Conservation (phyloP, 331 rosid species). For the Arachis monticola region DNA sequence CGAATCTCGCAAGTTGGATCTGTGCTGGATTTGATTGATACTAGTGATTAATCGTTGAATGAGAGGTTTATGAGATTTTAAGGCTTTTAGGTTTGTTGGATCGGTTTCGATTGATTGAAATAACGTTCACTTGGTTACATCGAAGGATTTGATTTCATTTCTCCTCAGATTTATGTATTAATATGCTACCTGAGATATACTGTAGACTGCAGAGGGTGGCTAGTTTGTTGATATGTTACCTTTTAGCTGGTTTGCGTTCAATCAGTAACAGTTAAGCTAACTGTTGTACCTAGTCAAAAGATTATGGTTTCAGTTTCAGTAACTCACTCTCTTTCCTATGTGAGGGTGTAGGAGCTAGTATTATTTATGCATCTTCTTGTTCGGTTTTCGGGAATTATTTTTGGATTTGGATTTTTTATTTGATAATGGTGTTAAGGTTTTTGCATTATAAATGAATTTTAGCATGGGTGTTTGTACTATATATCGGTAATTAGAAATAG, state of each 20-base stretch:
- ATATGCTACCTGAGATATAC: conserved; percentile 2
- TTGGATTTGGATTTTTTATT: neutral
- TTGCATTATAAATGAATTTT: neutral
- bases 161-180: neutral
- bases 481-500: conserved; percentile 4
- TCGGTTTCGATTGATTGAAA: conserved; percentile 11
- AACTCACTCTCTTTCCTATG: neutral
- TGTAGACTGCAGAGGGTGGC: neutral
- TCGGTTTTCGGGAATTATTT: neutral
- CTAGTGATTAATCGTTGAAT: neutral
- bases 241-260: neutral
- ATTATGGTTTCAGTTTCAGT: neutral
- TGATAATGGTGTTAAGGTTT: neutral
- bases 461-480: neutral
- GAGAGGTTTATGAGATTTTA: neutral
- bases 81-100: conserved; percentile 16
- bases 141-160: neutral
- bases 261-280: neutral
- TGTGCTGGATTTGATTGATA: conserved; percentile 31
- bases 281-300: neutral
- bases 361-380: neutral
- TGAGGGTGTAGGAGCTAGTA: neutral
- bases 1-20: conserved; percentile 48
- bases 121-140: conserved; percentile 1
- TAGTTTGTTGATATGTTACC: conserved; percentile 1